phyloP scores from a whole-genome alignment of 345 rosid genomes.

The Angophora floribunda region DNA sequence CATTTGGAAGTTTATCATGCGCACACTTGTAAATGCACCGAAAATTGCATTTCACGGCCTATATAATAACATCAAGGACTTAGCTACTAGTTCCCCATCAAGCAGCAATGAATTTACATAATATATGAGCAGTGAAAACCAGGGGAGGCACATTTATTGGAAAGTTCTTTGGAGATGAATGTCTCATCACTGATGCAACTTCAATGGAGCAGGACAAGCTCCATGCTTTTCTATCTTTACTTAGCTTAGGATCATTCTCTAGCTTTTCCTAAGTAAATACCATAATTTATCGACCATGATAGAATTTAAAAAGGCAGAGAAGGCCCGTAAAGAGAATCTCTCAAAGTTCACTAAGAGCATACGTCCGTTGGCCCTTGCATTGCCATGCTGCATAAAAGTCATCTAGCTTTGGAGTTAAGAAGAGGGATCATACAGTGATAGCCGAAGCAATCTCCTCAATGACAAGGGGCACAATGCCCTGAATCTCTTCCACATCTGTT shows the following conservation, averaged over 20 bases:
- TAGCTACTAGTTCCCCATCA: neutral
- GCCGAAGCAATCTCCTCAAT: constrained; percentile 16
- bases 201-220: neutral
- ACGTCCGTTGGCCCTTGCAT: neutral
- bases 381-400: neutral
- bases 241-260: neutral
- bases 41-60: neutral
- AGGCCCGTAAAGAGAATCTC: neutral
- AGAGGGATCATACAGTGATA: constrained; percentile 13
- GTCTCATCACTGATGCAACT: neutral
- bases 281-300: neutral
- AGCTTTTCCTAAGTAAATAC: neutral
- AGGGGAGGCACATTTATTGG: neutral
- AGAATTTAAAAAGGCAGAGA: neutral
- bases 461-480: constrained; percentile 19
- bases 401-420: neutral
- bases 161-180: neutral
- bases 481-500: constrained; percentile 4
- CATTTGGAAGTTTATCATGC: neutral
- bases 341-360: no score
- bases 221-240: neutral
- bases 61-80: neutral
- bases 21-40: neutral
- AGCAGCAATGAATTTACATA: neutral
- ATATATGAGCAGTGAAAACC: neutral